Evolutionary conservation across 495 filamentous ascomycete species (phyloP).

Genomic region (Talaromyces borbonicus): DNA sequence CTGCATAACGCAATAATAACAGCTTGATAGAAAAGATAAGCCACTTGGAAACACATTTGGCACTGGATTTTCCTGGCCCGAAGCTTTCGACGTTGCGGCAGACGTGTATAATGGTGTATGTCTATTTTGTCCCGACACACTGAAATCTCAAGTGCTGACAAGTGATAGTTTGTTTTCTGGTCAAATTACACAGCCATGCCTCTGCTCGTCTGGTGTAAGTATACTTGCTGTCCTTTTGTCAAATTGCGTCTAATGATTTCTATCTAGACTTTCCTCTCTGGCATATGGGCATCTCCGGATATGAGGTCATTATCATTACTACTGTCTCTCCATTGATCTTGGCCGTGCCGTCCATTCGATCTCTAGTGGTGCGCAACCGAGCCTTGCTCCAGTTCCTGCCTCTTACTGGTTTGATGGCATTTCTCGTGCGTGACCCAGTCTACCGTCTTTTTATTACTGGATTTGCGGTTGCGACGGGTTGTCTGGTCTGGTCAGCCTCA

Average conservation of each 20-base stretch:
- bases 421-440: slow-evolving; percentile 61
- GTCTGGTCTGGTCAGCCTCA: slow-evolving; percentile 72
- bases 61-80: slow-evolving; percentile 60
- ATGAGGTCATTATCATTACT: slow-evolving; percentile 78
- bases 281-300: slow-evolving; percentile 99
- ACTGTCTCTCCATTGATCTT: slow-evolving; percentile 81
- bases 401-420: slow-evolving; percentile 70
- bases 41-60: slow-evolving; percentile 60
- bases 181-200: slow-evolving; percentile 82
- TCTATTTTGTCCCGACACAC: slow-evolving; percentile 4
- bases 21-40: slow-evolving; percentile 58
- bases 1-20: slow-evolving; percentile 10
- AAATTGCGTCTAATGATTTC: slow-evolving; percentile 13
- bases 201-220: slow-evolving; percentile 85
- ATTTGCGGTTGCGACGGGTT: slow-evolving; percentile 67
- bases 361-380: slow-evolving; percentile 55
- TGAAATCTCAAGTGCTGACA: slow-evolving; percentile 18
- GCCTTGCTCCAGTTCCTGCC: slow-evolving; percentile 64
- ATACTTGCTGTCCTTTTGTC: slow-evolving; percentile 6
- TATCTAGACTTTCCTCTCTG: slow-evolving; percentile 98
- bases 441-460: slow-evolving; percentile 70
- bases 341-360: slow-evolving; percentile 56
- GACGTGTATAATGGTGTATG: slow-evolving; percentile 89
- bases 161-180: slow-evolving; percentile 83
- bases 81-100: slow-evolving; percentile 69